Percentiles rank a stretch among this genome's conserved stretches.
Evolutionary conservation across 2,329 filamentous ascomycete species (phyloP).

Genomic region (Helotiales sp.): DNA sequence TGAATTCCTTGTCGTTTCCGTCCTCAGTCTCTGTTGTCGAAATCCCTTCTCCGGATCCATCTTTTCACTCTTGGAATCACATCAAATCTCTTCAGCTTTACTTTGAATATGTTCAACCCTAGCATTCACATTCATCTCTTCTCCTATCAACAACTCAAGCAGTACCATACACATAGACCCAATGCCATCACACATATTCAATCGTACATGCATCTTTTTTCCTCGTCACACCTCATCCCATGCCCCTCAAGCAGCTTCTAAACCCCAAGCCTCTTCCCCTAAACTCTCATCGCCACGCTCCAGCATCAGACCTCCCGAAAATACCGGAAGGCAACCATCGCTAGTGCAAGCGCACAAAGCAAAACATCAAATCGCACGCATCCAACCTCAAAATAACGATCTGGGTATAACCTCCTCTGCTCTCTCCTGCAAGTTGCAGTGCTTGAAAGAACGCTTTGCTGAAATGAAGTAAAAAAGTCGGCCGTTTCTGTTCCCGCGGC

Average conservation of each 20-base stretch:
- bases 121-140: constrained; percentile 1
- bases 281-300: background rate
- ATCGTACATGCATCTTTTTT: background rate
- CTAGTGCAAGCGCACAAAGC: background rate
- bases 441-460: background rate
- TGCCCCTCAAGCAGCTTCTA: background rate
- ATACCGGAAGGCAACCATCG: background rate
- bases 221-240: background rate
- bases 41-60: no score
- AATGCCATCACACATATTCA: background rate
- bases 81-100: background rate
- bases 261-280: background rate
- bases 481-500: constrained; percentile 1
- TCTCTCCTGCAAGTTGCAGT: background rate
- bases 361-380: background rate
- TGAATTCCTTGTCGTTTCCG: no score
- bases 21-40: no score
- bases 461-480: background rate
- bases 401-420: constrained; percentile 4
- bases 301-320: background rate
- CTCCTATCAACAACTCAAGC: constrained; percentile 1
- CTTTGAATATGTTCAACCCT: constrained; percentile 5
- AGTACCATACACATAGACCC: background rate
- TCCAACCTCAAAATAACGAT: background rate
- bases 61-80: no score